Evolutionary conservation across 441 rosid species (phyloP).

Genomic region (Gossypium laxum): DNA sequence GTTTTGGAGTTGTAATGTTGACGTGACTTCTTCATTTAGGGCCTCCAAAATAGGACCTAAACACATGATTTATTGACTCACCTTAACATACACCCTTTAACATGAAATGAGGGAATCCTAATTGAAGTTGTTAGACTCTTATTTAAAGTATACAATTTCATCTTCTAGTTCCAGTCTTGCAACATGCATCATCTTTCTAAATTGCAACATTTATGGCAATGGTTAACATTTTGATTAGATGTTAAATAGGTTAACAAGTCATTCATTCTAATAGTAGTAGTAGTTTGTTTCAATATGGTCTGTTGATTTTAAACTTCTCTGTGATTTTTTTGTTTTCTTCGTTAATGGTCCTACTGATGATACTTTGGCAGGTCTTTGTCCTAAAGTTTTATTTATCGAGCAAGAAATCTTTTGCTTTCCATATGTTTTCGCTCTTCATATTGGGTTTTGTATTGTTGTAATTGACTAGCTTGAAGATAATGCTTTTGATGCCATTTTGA

Average conservation of each 20-base stretch:
- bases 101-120: neutral
- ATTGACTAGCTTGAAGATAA: neutral
- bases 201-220: neutral
- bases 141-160: neutral
- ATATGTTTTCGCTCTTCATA: neutral
- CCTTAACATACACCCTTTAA: neutral
- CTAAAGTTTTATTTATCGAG: neutral
- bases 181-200: neutral
- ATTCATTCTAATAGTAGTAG: neutral
- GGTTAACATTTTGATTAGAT: neutral
- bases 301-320: neutral
- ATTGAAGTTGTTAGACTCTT: neutral
- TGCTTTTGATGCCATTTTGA: too few relatives aligned
- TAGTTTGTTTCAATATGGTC: neutral
- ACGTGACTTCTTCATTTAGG: neutral
- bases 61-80: neutral
- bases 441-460: neutral
- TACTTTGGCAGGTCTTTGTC: neutral
- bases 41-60: neutral
- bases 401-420: neutral
- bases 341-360: neutral
- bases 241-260: neutral
- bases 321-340: neutral
- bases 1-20: neutral
- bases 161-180: neutral